A percentile compares a stretch with the other conserved stretches of the same genome.
Conservation (phyloP, 106 monocot species). For the Platanthera zijinensis region DNA sequence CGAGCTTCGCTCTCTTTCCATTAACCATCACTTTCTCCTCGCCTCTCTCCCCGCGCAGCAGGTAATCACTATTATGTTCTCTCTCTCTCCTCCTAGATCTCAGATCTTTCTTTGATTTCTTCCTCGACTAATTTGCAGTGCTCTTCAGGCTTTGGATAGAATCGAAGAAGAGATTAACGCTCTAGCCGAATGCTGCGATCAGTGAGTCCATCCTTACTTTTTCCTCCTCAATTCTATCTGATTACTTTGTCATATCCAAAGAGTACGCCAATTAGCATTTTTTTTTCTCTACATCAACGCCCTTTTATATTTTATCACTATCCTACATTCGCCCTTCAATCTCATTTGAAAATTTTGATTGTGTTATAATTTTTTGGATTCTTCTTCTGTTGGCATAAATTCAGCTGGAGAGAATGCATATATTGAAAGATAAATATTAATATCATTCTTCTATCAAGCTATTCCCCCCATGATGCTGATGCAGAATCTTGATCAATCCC, state of each 20-base stretch:
- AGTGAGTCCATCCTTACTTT: conserved; percentile 28
- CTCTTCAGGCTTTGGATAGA: conserved; percentile 53
- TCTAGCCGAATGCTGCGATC: conserved; percentile 70
- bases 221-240: not conserved
- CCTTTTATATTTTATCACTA: too few relatives aligned
- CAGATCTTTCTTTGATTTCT: not conserved
- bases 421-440: not conserved
- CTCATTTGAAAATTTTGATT: not conserved
- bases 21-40: conserved; percentile 80
- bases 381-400: not conserved
- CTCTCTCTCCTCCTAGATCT: not conserved
- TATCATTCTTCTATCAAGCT: not conserved
- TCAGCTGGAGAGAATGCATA: not conserved
- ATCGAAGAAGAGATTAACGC: conserved; percentile 74
- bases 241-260: not conserved
- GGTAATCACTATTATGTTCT: conserved; percentile 14
- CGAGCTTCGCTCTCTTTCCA: conserved; percentile 63
- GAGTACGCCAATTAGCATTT: not conserved
- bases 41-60: conserved; percentile 89
- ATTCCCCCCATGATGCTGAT: not conserved
- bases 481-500: not conserved
- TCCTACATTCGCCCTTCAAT: not conserved
- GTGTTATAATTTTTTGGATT: conserved; percentile 1
- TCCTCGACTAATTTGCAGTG: not conserved
- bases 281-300: too few relatives aligned